Percentiles rank a stretch among this genome's conserved stretches.
phyloP scores from a whole-genome alignment of 1,284 basidiomycete species.

The Schizophyllum commune region DNA sequence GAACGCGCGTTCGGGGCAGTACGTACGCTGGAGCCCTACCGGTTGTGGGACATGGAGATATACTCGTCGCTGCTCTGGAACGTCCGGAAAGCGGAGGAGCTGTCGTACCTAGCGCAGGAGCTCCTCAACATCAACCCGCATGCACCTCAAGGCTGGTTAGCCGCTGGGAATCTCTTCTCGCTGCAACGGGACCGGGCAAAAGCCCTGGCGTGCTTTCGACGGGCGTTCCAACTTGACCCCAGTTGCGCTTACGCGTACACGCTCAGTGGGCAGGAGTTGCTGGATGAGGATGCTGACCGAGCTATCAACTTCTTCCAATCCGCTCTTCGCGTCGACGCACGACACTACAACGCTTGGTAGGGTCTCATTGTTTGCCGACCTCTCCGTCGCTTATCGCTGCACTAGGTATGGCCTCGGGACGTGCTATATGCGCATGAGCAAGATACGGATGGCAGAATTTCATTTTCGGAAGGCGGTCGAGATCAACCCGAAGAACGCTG shows the following conservation, averaged over 20 bases:
- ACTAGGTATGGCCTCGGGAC: constrained; percentile 92
- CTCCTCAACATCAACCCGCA: constrained; percentile 75
- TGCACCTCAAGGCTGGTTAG: constrained; percentile 89
- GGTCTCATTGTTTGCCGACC: constrained; percentile 17
- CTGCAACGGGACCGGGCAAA: constrained; percentile 86
- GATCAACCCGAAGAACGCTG: constrained; percentile 88
- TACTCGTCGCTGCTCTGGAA: constrained; percentile 96
- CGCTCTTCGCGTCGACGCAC: constrained; percentile 78
- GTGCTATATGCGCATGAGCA: constrained; percentile 88
- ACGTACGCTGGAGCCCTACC: constrained; percentile 76
- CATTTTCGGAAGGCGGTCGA: constrained; percentile 86
- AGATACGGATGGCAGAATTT: constrained; percentile 85
- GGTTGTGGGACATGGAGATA: constrained; percentile 85
- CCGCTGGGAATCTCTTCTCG: constrained; percentile 89
- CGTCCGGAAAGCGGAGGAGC: constrained; percentile 67
- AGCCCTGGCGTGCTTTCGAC: constrained; percentile 85
- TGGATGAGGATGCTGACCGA: constrained; percentile 88
- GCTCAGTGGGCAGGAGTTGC: constrained; percentile 88
- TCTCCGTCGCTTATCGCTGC: constrained; percentile 1
- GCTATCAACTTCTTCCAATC: constrained; percentile 86
- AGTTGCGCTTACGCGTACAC: constrained; percentile 89
- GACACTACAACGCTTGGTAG: constrained; percentile 95
- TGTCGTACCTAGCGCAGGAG: constrained; percentile 88
- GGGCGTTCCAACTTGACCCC: constrained; percentile 80
- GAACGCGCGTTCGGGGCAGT: constrained; percentile 81